phyloP scores from a whole-genome alignment of 306 rosid species.

The Gleditsia sinensis region DNA sequence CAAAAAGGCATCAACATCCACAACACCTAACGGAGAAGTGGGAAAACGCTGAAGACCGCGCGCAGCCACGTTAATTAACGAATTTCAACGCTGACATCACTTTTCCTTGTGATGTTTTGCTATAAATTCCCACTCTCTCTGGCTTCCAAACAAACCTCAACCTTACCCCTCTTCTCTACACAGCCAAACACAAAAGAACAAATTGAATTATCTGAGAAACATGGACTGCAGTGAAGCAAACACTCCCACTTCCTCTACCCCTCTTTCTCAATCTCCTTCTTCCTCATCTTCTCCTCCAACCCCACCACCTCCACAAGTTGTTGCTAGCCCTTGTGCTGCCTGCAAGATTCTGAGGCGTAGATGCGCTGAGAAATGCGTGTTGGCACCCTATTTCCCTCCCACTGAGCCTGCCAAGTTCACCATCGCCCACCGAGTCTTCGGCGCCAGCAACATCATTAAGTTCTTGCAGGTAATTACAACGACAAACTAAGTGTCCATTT shows the following conservation, averaged over 20 bases:
- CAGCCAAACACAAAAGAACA: slow-evolving; percentile 16
- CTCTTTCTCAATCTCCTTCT: slow-evolving; percentile 46
- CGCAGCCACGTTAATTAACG: slow-evolving; percentile 45
- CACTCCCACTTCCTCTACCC: slow-evolving; percentile 43
- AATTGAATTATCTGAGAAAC: background rate
- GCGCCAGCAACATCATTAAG: slow-evolving; percentile 95
- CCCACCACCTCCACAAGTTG: slow-evolving; percentile 36
- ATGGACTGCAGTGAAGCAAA: slow-evolving; percentile 57
- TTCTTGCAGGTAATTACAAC: slow-evolving; percentile 82
- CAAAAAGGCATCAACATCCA: slow-evolving; percentile 38
- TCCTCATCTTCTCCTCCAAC: slow-evolving; percentile 34
- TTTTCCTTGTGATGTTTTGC: slow-evolving; percentile 28
- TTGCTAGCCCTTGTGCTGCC: slow-evolving; percentile 89
- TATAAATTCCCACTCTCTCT: slow-evolving; percentile 35
- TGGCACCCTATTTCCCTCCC: slow-evolving; percentile 97
- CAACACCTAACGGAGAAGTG: slow-evolving; percentile 53
- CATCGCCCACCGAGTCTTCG: slow-evolving; percentile 94
- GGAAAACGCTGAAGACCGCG: slow-evolving; percentile 28
- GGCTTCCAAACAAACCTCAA: slow-evolving; percentile 40
- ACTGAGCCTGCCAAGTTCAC: slow-evolving; percentile 88
- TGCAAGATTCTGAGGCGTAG: slow-evolving; percentile 88
- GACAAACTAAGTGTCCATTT: too few species aligned
- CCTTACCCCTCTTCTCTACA: background rate
- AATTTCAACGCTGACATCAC: slow-evolving; percentile 44
- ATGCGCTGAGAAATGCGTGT: slow-evolving; percentile 79